phyloP scores from a whole-genome alignment of 164 flowering plant species.

The Stephania japonica region DNA sequence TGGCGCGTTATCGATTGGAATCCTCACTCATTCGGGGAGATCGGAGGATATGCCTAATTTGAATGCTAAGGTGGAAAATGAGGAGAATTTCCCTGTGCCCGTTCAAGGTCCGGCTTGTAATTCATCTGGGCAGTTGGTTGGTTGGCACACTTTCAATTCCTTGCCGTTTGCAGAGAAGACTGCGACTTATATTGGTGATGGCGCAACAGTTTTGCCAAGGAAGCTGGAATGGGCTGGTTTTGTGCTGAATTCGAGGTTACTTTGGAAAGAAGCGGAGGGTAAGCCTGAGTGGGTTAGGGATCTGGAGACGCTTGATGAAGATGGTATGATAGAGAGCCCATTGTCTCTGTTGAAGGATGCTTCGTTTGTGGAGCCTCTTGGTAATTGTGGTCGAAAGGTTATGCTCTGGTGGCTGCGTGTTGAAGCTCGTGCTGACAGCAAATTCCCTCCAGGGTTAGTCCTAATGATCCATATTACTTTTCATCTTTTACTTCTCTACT shows the following conservation, averaged over 20 bases:
- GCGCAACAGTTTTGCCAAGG: constrained; percentile 66
- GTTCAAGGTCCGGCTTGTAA: constrained; percentile 96
- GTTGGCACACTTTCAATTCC: constrained; percentile 86
- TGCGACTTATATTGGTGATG: constrained; percentile 64
- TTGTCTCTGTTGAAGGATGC: constrained; percentile 61
- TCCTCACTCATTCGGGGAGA: constrained; percentile 59
- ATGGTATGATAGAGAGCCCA: constrained; percentile 62
- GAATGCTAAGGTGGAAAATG: constrained; percentile 29
- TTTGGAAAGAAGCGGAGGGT: constrained; percentile 70
- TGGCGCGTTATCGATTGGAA: constrained; percentile 90
- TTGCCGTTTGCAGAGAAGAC: constrained; percentile 50
- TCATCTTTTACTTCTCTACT: background rate
- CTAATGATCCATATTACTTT: background rate
- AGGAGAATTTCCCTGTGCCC: constrained; percentile 43
- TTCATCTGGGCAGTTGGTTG: constrained; percentile 64
- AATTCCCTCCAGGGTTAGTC: constrained; percentile 82
- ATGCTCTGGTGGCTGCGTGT: constrained; percentile 98
- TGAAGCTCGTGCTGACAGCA: constrained; percentile 95
- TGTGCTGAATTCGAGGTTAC: constrained; percentile 77
- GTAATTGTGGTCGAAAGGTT: constrained; percentile 87
- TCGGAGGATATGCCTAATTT: constrained; percentile 21
- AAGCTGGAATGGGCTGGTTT: constrained; percentile 96
- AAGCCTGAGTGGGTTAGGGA: constrained; percentile 77
- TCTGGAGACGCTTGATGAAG: constrained; percentile 39
- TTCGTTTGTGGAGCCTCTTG: constrained; percentile 85